A percentile compares a stretch with the other conserved stretches of the same genome.
Evolutionary conservation across 2,329 filamentous ascomycete genomes (phyloP).

Genomic region (Macrophomina tecta): DNA sequence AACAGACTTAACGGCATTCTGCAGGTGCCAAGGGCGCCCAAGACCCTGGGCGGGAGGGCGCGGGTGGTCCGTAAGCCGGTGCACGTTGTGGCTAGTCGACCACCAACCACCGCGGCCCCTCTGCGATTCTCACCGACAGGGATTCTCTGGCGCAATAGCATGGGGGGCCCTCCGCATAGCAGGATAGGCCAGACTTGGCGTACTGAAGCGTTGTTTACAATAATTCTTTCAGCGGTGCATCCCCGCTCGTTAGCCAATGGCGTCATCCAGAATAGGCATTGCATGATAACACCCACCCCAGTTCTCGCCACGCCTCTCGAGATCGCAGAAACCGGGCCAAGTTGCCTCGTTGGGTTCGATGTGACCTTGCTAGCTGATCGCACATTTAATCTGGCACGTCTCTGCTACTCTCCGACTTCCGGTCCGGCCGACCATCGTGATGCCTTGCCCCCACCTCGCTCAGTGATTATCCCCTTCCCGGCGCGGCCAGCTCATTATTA

Average conservation of each 20-base stretch:
- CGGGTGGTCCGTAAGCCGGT: not conserved
- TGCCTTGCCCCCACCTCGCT: not conserved
- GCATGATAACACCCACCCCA: slow-evolving; percentile 17
- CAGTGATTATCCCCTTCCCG: not conserved
- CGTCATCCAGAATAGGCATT: slow-evolving; percentile 27
- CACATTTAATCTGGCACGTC: slow-evolving; percentile 5
- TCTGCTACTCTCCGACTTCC: not conserved
- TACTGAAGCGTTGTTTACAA: not conserved
- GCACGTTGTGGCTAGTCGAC: not conserved
- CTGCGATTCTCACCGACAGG: slow-evolving; percentile 10
- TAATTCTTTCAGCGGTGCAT: not conserved
- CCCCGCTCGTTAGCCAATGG: slow-evolving; percentile 25
- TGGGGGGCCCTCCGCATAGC: not conserved
- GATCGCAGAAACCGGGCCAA: not conserved
- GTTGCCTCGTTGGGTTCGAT: not conserved
- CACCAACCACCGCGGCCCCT: not conserved
- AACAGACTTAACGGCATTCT: not conserved
- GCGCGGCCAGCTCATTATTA: not conserved
- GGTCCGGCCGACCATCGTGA: not conserved
- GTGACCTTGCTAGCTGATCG: slow-evolving; percentile 4
- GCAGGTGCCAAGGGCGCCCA: slow-evolving; percentile 20
- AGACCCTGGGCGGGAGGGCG: slow-evolving; percentile 4
- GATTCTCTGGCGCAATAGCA: slow-evolving; percentile 10
- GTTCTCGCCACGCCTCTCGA: slow-evolving; percentile 6
- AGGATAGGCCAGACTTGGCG: not conserved